phyloP scores from a whole-genome alignment of 2,329 filamentous ascomycete genomes.

The Coniochaeta sp. region DNA sequence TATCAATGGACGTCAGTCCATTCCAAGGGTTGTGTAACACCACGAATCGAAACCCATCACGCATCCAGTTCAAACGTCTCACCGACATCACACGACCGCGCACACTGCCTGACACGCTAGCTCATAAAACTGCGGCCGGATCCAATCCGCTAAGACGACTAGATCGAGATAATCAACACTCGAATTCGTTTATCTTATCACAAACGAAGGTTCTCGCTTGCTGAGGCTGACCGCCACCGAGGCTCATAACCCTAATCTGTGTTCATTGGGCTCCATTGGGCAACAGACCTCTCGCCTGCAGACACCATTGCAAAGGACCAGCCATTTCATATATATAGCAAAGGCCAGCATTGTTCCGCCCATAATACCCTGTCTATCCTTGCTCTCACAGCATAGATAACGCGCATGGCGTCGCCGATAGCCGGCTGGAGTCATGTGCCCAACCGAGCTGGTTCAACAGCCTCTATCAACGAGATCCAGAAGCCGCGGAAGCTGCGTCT shows the following conservation, averaged over 20 bases:
- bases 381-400: neutral
- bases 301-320: neutral
- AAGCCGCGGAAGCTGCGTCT: conserved; percentile 44
- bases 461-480: conserved; percentile 29
- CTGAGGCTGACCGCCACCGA: neutral
- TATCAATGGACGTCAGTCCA: neutral
- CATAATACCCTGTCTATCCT: neutral
- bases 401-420: neutral
- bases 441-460: conserved; percentile 5
- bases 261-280: neutral
- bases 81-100: neutral
- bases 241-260: neutral
- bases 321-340: neutral
- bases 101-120: neutral
- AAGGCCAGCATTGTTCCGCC: neutral
- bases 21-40: neutral
- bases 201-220: neutral
- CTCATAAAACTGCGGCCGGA: neutral
- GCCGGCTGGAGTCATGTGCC: neutral
- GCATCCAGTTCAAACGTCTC: neutral
- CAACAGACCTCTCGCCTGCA: neutral
- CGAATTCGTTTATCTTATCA: neutral
- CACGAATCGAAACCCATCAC: neutral
- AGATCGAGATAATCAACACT: neutral
- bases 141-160: neutral